Conservation (phyloP, 768 basidiomycete genomes). For the Phallus indusiatus region DNA sequence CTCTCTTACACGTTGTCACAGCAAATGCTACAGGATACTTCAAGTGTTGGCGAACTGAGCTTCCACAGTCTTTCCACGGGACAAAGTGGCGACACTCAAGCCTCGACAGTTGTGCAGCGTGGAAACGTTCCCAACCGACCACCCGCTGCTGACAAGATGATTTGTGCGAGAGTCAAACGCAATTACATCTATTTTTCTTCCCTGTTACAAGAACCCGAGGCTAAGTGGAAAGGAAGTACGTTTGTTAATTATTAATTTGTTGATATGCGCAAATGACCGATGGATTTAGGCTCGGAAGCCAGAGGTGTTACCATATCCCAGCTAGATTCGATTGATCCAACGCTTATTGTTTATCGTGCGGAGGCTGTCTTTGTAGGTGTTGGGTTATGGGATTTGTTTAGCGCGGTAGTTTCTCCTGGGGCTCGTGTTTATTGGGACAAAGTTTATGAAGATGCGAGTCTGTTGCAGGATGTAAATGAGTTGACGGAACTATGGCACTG, state of each 20-base stretch:
- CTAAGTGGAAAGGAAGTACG: constrained; percentile 90
- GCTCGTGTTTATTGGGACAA: constrained; percentile 83
- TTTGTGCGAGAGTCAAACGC: constrained; percentile 77
- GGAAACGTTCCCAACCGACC: constrained; percentile 29
- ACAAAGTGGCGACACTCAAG: constrained; percentile 13
- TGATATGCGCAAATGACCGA: constrained; percentile 10
- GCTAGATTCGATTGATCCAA: constrained; percentile 94
- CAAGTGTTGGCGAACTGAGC: constrained; percentile 57
- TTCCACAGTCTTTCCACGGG: constrained; percentile 57
- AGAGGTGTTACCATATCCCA: constrained; percentile 92
- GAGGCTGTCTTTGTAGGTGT: constrained; percentile 97
- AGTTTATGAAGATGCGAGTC: constrained; percentile 73
- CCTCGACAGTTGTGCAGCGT: constrained; percentile 3
- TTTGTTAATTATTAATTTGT: constrained; percentile 12
- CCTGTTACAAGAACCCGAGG: constrained; percentile 91
- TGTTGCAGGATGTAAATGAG: constrained; percentile 85
- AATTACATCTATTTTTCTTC: constrained; percentile 99
- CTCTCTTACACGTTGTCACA: constrained; percentile 47
- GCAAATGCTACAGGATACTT: constrained; percentile 63
- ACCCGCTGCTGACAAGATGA: constrained; percentile 65
- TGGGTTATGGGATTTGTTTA: constrained; percentile 89
- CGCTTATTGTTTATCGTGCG: constrained; percentile 89
- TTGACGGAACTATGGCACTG: constrained; percentile 90
- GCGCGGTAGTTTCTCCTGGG: constrained; percentile 79
- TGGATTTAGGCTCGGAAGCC: constrained; percentile 58